A percentile compares a stretch with the other conserved stretches of the same genome.
These are phyloP conservation scores for Solanum aculeatissimum DNA, from an alignment of 305 asterid species.

Conservation along the genomic window DNA sequence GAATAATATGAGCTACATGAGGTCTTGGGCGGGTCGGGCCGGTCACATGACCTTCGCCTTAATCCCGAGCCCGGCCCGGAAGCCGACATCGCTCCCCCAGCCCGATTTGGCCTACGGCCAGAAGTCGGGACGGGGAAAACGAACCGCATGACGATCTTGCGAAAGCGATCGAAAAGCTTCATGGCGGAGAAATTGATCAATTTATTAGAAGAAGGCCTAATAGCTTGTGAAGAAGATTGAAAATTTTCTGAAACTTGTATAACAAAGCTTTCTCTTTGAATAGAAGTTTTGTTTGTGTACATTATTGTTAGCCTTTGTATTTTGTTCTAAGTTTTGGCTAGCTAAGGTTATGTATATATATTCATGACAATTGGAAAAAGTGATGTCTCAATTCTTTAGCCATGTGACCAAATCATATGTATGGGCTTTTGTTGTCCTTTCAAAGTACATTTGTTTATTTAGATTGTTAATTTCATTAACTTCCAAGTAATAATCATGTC, in stretches of 20 bases:
- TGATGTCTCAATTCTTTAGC: slow-evolving; percentile 17
- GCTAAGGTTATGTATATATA: not conserved
- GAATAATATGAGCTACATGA: slow-evolving; percentile 65
- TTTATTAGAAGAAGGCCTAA: not conserved
- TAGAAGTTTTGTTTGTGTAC: not conserved
- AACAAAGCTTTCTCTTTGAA: slow-evolving; percentile 4
- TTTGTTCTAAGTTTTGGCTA: not conserved
- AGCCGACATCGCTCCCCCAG: not conserved
- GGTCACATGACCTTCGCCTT: slow-evolving; percentile 39
- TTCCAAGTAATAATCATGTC: slow-evolving; percentile 1
- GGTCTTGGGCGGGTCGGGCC: slow-evolving; percentile 49
- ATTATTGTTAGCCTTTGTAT: not conserved
- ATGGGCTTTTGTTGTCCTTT: slow-evolving; percentile 27
- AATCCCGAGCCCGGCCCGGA: not conserved
- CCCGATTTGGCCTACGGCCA: not conserved
- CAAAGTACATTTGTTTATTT: slow-evolving; percentile 1
- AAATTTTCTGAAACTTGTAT: not conserved
- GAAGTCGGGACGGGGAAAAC: slow-evolving; percentile 23
- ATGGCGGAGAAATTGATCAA: slow-evolving; percentile 12
- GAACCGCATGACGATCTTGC: slow-evolving; percentile 52
- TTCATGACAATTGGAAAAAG: slow-evolving; percentile 14
- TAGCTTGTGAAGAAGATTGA: not conserved
- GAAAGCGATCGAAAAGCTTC: slow-evolving; percentile 48
- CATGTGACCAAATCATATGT: slow-evolving; percentile 83
- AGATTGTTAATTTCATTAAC: not conserved